These are phyloP conservation scores for Teratosphaeria epicoccoides DNA, from an alignment of 2,329 filamentous ascomycete species.

Conservation along the genomic window DNA sequence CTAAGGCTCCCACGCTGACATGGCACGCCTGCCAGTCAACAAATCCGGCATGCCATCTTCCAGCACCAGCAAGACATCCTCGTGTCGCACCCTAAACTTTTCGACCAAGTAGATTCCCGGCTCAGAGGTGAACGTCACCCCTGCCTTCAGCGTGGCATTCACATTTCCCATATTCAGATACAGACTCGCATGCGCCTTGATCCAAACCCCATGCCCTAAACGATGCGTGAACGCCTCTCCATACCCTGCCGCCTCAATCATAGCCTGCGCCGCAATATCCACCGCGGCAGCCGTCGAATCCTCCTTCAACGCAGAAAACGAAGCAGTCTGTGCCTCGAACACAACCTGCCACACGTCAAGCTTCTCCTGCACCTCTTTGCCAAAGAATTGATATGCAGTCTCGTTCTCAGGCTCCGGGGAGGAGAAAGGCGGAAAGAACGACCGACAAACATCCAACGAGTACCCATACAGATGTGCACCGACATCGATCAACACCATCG, in stretches of 20 bases:
- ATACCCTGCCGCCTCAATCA: slow-evolving; percentile 50
- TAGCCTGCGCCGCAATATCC: slow-evolving; percentile 48
- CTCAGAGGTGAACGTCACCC: slow-evolving; percentile 55
- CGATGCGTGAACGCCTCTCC: slow-evolving; percentile 51
- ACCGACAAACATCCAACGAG: slow-evolving; percentile 53
- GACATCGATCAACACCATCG: slow-evolving; percentile 53
- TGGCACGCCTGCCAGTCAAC: slow-evolving; percentile 44
- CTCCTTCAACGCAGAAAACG: slow-evolving; percentile 40
- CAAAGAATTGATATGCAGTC: background rate
- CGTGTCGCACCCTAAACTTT: slow-evolving; percentile 52
- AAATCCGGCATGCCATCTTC: slow-evolving; percentile 45
- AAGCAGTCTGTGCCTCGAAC: slow-evolving; percentile 50
- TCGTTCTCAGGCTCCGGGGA: slow-evolving; percentile 11
- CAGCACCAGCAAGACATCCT: slow-evolving; percentile 47
- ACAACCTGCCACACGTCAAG: slow-evolving; percentile 50
- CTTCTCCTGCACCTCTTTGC: slow-evolving; percentile 34
- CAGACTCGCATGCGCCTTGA: slow-evolving; percentile 56
- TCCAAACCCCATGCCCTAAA: slow-evolving; percentile 54
- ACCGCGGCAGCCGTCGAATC: slow-evolving; percentile 49
- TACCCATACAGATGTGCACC: slow-evolving; percentile 52
- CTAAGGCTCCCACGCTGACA: slow-evolving; percentile 43
- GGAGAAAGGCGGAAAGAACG: slow-evolving; percentile 40
- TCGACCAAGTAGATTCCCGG: slow-evolving; percentile 52
- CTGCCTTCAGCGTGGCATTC: slow-evolving; percentile 36
- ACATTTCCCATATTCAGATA: slow-evolving; percentile 55